Base-by-base conservation (phyloP, 768 basidiomycete genomes). In the Suillus placidus region DNA sequence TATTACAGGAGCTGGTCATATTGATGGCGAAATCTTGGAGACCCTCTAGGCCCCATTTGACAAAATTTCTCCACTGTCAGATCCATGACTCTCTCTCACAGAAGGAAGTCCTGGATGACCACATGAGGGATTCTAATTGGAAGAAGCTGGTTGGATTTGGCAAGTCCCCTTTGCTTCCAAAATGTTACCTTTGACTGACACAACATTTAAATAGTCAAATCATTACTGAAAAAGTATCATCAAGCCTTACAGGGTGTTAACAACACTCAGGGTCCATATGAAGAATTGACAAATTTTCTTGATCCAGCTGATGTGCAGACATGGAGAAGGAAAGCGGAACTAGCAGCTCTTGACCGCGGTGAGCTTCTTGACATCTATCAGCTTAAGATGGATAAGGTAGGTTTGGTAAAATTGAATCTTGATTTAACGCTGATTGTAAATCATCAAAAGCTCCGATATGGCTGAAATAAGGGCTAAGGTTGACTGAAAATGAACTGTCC, bases 21-120 rank as follows among this genome's bases (percentile, higher is more conserved):
- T 77, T 0, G 75, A 78, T 56, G 76, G 78, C 0, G 74, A 80
- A 47, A 77, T 80, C 4, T 38, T 81, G 9, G 79, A 80, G 45
- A 77, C 75, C 0, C 54, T 80, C 0, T 81, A 78, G 79, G 63
- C 72, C 0, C 35, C 65, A 0, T 63, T 80, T 0, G 18, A 80
- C 47, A 66, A 72, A 1, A 69, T 76, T 0, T 73, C 74, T 0
- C 69, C 0, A 73, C 69, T 10, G 71, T 72, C 0, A 51, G 73
- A 0, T 69, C 68, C 0, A 77, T 78, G 65, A 63, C 71, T 0
- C 18, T 64, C 3, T 70, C 72, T 0, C 76, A 78, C 20, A 12
- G 71, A 62, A 71, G 3, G 78, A 81, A 61, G 49, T 74, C 52
- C 76, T 10, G 45, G 72, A 80, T 56, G 74, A 74, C 34, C 67